phyloP scores from a whole-genome alignment of 2,329 filamentous ascomycete species.

The Microdochium nivale region DNA sequence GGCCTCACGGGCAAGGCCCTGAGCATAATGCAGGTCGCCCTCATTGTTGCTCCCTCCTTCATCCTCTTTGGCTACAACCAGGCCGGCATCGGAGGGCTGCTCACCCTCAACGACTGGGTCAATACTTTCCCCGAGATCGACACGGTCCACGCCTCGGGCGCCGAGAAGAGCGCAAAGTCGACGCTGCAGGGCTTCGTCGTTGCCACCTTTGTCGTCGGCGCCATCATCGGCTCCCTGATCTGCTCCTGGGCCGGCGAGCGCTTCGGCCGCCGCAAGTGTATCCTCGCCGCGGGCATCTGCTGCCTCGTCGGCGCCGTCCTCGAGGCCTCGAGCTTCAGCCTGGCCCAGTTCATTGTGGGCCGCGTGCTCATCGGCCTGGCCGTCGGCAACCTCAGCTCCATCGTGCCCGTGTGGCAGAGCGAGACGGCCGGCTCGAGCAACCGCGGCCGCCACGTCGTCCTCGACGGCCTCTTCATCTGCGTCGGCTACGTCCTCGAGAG shows the following conservation, averaged over 20 bases:
- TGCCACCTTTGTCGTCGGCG: constrained; percentile 26
- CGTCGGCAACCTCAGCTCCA: constrained; percentile 27
- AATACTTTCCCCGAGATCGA: constrained; percentile 29
- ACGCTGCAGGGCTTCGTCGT: constrained; percentile 28
- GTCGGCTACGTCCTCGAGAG: constrained; percentile 28
- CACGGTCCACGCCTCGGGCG: constrained; percentile 23
- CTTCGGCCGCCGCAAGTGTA: constrained; percentile 30
- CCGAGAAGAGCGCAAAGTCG: constrained; percentile 19
- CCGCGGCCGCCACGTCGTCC: constrained; percentile 31
- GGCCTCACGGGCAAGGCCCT: constrained; percentile 27
- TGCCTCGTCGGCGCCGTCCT: constrained; percentile 34
- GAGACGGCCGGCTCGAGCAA: constrained; percentile 29
- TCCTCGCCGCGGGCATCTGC: constrained; percentile 27
- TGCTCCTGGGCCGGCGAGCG: constrained; percentile 27
- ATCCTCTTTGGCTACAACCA: constrained; percentile 34
- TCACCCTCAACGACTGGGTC: constrained; percentile 23
- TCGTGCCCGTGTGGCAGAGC: constrained; percentile 30
- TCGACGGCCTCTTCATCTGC: constrained; percentile 26
- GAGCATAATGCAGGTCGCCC: constrained; percentile 26
- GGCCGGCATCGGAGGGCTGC: constrained; percentile 26
- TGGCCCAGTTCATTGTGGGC: constrained; percentile 32
- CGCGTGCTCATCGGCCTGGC: constrained; percentile 29
- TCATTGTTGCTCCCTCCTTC: constrained; percentile 33
- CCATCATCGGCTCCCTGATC: constrained; percentile 24
- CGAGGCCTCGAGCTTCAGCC: constrained; percentile 25